phyloP scores from a whole-genome alignment of 2,329 filamentous ascomycete species.

The Neofusicoccum sp. region DNA sequence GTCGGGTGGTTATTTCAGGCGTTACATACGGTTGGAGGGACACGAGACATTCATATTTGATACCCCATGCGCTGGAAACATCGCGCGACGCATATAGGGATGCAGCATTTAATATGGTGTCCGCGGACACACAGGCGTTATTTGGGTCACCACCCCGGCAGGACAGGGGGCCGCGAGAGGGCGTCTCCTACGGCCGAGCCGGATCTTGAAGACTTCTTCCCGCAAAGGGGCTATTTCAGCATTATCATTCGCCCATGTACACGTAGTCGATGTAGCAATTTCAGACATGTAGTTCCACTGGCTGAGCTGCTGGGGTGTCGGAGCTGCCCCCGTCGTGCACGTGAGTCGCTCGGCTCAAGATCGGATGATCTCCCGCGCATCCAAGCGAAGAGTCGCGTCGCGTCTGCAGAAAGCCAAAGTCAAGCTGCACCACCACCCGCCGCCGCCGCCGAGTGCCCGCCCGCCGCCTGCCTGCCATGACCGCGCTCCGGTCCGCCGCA shows the following conservation, averaged over 20 bases:
- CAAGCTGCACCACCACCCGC: slow-evolving; percentile 1
- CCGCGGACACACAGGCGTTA: slow-evolving; percentile 14
- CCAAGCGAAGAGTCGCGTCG: background rate
- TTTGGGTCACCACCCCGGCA: slow-evolving; percentile 11
- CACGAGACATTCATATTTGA: slow-evolving; percentile 17
- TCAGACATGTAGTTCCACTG: no score
- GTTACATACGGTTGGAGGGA: slow-evolving; percentile 14
- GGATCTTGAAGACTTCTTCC: background rate
- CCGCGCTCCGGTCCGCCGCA: slow-evolving; percentile 18
- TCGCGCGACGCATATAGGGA: slow-evolving; percentile 14
- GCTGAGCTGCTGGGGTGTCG: no score
- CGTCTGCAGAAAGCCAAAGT: background rate
- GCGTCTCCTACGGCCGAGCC: slow-evolving; percentile 7
- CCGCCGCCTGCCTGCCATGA: background rate
- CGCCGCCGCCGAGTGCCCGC: background rate
- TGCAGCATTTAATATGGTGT: slow-evolving; percentile 15
- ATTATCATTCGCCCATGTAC: background rate
- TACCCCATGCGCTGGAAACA: slow-evolving; percentile 17
- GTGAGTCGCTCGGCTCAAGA: slow-evolving; percentile 9
- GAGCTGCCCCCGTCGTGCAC: no score
- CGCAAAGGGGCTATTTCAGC: background rate
- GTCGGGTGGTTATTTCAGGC: slow-evolving; percentile 8
- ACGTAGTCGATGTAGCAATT: background rate
- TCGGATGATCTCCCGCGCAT: no score
- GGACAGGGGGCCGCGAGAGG: slow-evolving; percentile 4